Evolutionary conservation across 2,329 filamentous ascomycete species (phyloP), one percentile per base, ranked within the genome.

Genomic region (Fusarium tricinctum): DNA sequence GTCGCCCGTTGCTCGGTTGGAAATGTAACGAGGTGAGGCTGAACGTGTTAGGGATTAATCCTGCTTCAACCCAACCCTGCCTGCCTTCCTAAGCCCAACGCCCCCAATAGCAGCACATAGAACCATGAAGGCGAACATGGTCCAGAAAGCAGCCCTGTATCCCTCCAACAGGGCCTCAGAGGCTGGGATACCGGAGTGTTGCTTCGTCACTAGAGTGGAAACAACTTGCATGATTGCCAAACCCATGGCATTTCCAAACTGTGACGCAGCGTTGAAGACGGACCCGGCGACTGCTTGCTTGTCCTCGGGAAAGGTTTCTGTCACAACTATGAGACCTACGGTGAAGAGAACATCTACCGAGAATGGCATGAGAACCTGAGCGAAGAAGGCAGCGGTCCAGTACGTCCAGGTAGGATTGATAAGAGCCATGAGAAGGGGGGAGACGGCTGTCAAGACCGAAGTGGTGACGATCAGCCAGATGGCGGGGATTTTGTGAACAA

Each of bases 261-360:
- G 86, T 0, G 81, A 77, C 1, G 85, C 79, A 0, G 86, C 88
- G 63, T 88, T 89, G 74, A 89, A 90, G 0, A 90, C 87, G 0
- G 85, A 87, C 0, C 88, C 88, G 0, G 86, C 87, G 1, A 90
- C 77, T 0, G 85, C 85, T 58, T 90, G 87, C 1, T 81, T 88
- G 10, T 86, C 77, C n/a, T 82, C 78, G 0, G 86, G 84, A 63
- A 89, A 89, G 4, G 80, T 81, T 15, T 86, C 83, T 0, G 82
- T 81, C 9, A 89, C 82, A 5, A 89, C 76, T 20, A 89, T 80
- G 22, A 85, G 78, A 1, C 82, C 85, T 4, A 89, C 82, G 0
- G 85, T 89, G 71, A 88, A 89, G 8, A 89, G 77, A 0, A 86
- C 80, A 46, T 86, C 82, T 19, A 64, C 75, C 12, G 77, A 79